Evolutionary conservation across 2,329 filamentous ascomycete species (phyloP).

Genomic region (Aspergillus pseudonomiae): DNA sequence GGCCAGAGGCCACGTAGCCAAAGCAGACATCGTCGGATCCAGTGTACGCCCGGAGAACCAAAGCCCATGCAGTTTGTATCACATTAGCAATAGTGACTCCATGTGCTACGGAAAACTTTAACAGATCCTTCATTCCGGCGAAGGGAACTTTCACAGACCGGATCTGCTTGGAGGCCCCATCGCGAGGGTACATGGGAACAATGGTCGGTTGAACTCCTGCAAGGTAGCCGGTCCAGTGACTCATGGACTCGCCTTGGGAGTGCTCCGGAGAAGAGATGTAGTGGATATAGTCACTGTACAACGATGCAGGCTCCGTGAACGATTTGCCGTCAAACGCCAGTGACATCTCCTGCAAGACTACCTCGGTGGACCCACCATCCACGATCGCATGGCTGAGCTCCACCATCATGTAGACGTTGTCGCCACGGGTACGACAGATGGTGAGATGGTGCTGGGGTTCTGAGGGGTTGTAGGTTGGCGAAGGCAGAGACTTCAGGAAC

Average conservation of each 20-base stretch:
- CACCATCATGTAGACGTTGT: neutral
- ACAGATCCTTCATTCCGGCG: neutral
- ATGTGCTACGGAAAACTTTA: neutral
- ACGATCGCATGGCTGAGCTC: constrained; percentile 9
- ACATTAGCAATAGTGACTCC: constrained; percentile 31
- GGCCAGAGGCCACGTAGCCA: constrained; percentile 44
- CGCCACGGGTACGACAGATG: neutral
- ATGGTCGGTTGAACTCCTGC: neutral
- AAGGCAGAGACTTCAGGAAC: neutral
- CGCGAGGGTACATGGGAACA: neutral
- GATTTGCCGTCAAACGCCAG: neutral
- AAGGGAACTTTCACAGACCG: neutral
- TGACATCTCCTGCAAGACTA: constrained; percentile 10
- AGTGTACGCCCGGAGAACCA: constrained; percentile 40
- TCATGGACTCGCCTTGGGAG: neutral
- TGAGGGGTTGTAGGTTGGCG: neutral
- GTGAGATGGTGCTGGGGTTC: constrained; percentile 3
- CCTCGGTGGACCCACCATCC: constrained; percentile 1
- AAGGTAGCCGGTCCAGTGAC: constrained; percentile 1
- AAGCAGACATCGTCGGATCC: constrained; percentile 43
- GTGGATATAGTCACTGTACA: constrained; percentile 4
- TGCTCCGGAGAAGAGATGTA: neutral
- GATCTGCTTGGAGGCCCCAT: neutral
- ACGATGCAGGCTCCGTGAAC: neutral
- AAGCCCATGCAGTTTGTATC: constrained; percentile 41